These are phyloP conservation scores for Fagopyrum homotropicum DNA, from an alignment of 148 eudicot species.

Conservation along the genomic window DNA sequence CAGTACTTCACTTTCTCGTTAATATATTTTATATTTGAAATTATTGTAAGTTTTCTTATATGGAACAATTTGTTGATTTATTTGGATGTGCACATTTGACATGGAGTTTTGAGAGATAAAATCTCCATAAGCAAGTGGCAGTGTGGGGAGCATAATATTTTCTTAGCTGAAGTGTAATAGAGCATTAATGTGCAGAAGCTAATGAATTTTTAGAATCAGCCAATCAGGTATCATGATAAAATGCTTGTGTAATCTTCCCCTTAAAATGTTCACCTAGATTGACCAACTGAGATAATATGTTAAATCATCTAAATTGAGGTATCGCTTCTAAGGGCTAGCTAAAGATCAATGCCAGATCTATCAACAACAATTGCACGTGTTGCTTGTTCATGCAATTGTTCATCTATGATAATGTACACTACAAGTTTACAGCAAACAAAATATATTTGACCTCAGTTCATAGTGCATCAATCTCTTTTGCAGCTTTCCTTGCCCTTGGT, in stretches of 20 bases:
- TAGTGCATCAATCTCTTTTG: slow-evolving; percentile 18
- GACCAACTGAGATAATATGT: not conserved
- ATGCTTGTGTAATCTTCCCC: not conserved
- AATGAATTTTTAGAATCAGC: not conserved
- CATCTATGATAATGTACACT: not conserved
- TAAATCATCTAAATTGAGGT: not conserved
- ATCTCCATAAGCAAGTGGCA: not conserved
- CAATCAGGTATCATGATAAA: not conserved
- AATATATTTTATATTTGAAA: not conserved
- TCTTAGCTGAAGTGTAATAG: not conserved
- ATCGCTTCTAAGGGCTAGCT: not conserved
- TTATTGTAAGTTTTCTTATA: not conserved
- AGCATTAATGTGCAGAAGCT: not conserved
- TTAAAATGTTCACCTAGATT: not conserved
- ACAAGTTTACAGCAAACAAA: not conserved
- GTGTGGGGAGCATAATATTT: not conserved
- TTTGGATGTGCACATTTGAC: not conserved
- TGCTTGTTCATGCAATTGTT: not conserved
- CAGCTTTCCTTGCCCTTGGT: slow-evolving; percentile 93
- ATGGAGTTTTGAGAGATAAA: not conserved
- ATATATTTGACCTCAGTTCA: slow-evolving; percentile 10
- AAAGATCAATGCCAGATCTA: not conserved
- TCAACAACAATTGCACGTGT: not conserved
- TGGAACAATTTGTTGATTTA: not conserved
- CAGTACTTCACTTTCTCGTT: not conserved